Evolutionary conservation across 1,284 basidiomycete genomes (phyloP), one percentile per base, ranked within the genome.

Genomic region (Pyrrhoderma noxium): DNA sequence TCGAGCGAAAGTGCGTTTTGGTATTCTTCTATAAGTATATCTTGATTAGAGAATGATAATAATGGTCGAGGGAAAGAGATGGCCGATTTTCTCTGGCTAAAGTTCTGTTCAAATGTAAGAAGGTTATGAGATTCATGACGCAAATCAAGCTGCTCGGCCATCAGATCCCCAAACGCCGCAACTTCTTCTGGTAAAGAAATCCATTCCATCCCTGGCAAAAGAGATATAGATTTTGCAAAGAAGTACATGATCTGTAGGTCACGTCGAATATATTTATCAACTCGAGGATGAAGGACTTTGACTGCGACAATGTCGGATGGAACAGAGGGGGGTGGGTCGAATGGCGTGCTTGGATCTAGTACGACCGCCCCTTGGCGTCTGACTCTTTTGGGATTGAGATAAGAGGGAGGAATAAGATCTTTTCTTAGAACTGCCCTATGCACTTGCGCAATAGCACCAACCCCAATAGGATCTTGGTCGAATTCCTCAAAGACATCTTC

Each of bases 401-500:
- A 87, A n/a, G 82, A 83, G 8, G 84, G 82, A 14, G 92, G 89
- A 25, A 96, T 77, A 39, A 97, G 74, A 63, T 93, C 84, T 46
- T 83, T 77, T 56, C 85, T 86, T 48, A 98, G 77, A 4, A 77
- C 88, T 16, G 89, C 94, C 57, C 84, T 81, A 67, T 97, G 96
- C 2, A 93, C 89, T 69, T 99, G 95, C 2, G 93, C 96, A 51
- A 99, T 97, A 4, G 96, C 95, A 39, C 96, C 96, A n/a, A 89
- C 90, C 3, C 96, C 96, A 51, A 99, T 93, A 1, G 96, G 94
- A 25, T 69, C 74, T 54, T 84, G 75, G 42, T 89, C 82, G 62
- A 99, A 99, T 53, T 89, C 80, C 60, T 93, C 90, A 60, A 99
- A 99, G 19, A 98, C 89, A 36, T 97, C 79, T 13, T 87, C 76